phyloP scores from a whole-genome alignment of 2,329 filamentous ascomycete genomes.

The Fonsecaea multimorphosa region DNA sequence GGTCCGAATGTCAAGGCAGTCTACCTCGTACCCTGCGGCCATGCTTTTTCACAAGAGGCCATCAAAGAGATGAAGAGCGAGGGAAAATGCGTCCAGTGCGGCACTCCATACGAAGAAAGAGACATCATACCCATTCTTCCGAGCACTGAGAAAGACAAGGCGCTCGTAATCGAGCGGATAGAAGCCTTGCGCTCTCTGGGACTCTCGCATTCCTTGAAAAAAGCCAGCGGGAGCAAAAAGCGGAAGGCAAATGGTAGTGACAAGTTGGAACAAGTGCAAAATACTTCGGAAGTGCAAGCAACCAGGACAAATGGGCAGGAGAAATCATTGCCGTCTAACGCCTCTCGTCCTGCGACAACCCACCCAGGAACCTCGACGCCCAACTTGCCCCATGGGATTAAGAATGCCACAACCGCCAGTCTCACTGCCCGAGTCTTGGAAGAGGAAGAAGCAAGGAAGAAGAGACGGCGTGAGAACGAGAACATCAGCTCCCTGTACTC shows the following conservation, averaged over 20 bases:
- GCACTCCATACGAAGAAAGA: slow-evolving; percentile 69
- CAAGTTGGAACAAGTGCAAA: slow-evolving; percentile 16
- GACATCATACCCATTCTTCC: slow-evolving; percentile 86
- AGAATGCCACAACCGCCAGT: slow-evolving; percentile 83
- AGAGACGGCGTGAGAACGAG: slow-evolving; percentile 71
- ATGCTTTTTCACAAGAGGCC: slow-evolving; percentile 87
- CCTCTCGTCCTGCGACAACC: slow-evolving; percentile 26
- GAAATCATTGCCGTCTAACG: slow-evolving; percentile 9
- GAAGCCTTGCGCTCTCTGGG: slow-evolving; percentile 73
- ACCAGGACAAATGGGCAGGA: slow-evolving; percentile 18
- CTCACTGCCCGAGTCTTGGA: slow-evolving; percentile 84
- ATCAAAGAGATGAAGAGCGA: slow-evolving; percentile 78
- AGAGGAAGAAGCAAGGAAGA: slow-evolving; percentile 83
- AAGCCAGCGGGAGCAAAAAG: slow-evolving; percentile 69
- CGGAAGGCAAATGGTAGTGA: slow-evolving; percentile 72
- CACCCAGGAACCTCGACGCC: slow-evolving; percentile 44
- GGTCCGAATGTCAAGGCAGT: slow-evolving; percentile 80
- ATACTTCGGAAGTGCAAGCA: slow-evolving; percentile 13
- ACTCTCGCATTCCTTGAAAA: slow-evolving; percentile 86
- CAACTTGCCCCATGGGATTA: slow-evolving; percentile 67
- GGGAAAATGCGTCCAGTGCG: slow-evolving; percentile 68
- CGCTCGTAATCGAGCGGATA: slow-evolving; percentile 68
- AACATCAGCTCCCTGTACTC: slow-evolving; percentile 63
- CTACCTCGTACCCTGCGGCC: slow-evolving; percentile 92
- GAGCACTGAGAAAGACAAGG: slow-evolving; percentile 71